Evolutionary conservation across 148 eudicot genomes (phyloP), one percentile per base, ranked within the genome.

Genomic region (Silene latifolia): DNA sequence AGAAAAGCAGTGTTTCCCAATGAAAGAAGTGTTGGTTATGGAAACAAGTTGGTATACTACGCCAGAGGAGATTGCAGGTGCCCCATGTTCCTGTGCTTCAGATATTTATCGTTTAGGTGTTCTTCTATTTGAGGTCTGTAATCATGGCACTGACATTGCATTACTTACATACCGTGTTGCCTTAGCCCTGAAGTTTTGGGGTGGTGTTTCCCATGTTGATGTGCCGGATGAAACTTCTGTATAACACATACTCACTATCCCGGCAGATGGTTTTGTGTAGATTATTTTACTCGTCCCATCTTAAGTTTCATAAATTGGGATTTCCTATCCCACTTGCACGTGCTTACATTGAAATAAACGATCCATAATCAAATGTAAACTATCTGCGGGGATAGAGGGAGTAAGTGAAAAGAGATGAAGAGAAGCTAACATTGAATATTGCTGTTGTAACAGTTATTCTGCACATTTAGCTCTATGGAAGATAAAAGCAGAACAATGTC

Each of bases 1-100:
- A 72, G 91, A 83, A 80, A 87, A 90, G 77, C 88, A 84, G 70
- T 61, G 80, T 20, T 92, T 94, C 75, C 97, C 98, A 24, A 88
- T 92, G 96, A 94, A 90, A 82, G 88, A 85, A 60, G 71, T 92
- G 76, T 80, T 95, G 87, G 73, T 81, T 10, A 83, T 90, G 96
- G 98, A 95, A 80, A 84, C 88, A 44, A 88, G 87, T 83, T 95
- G 98, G 98, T 95, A 95, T 79, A 90, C 87, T 24, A 84, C 96
- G 61, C 93, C 96, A 20, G 98, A 95, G 80, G 97, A 95, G 84
- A 81, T 83, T 76, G 89, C 92, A 65, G 93, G 92, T 78, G 86
- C 84, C 77, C 82, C 89, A 70, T 76, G 88, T 85, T 86, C 97
- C 77, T 90, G 96, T 85, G 91, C 97, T 83, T 92, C 97, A 51